Evolutionary conservation across 108 stramenopile species (phyloP).

Genomic region (Mediolabrus comicus): DNA sequence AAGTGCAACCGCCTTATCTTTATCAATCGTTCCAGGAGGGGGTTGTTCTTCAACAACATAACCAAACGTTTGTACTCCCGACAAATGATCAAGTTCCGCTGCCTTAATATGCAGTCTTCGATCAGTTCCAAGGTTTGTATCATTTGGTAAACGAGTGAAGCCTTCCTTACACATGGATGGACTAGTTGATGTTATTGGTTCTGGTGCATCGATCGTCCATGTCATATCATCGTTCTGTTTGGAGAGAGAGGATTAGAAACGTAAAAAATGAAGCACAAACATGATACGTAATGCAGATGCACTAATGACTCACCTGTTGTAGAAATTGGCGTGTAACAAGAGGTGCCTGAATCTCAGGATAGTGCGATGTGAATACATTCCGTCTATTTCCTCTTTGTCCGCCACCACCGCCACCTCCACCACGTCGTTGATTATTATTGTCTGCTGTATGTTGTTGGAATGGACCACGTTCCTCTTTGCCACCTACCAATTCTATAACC

Average conservation of each 20-base stretch:
- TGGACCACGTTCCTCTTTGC: constrained; percentile 40
- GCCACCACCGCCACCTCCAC: constrained; percentile 1
- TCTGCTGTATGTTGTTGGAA: background rate
- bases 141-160: constrained; percentile 25
- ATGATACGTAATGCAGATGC: background rate
- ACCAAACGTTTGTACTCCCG: constrained; percentile 81
- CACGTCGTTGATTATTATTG: no score
- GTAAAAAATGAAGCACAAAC: background rate
- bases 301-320: constrained; percentile 32
- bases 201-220: constrained; percentile 61
- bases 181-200: constrained; percentile 4
- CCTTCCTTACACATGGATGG: constrained; percentile 2
- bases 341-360: constrained; percentile 56
- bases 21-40: constrained; percentile 64
- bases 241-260: background rate
- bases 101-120: constrained; percentile 61
- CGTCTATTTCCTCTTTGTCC: constrained; percentile 28
- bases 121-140: constrained; percentile 5
- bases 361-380: constrained; percentile 58
- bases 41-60: constrained; percentile 74
- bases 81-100: constrained; percentile 75
- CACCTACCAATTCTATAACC: constrained; percentile 74
- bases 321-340: constrained; percentile 20
- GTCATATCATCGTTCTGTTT: constrained; percentile 50
- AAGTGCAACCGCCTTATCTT: constrained; percentile 57